These are phyloP conservation scores for Boechera stricta DNA, from an alignment of 345 rosid species.

Conservation along the genomic window DNA sequence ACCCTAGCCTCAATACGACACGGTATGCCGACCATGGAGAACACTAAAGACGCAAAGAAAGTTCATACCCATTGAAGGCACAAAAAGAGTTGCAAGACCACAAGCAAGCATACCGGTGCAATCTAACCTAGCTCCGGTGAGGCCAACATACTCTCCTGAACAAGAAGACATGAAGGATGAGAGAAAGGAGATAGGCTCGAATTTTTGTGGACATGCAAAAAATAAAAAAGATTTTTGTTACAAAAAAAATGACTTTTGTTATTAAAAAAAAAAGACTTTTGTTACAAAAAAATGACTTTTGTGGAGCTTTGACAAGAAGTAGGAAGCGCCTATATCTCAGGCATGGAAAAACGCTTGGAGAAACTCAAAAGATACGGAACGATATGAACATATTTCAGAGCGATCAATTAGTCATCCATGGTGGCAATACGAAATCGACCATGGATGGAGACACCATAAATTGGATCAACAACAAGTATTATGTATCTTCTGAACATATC, in stretches of 20 bases:
- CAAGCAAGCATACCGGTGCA: slow-evolving; percentile 86
- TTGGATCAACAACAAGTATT: too few species aligned
- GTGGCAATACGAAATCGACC: neutral
- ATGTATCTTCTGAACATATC: too few species aligned
- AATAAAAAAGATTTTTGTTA: too few species aligned
- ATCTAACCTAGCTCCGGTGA: slow-evolving; percentile 74
- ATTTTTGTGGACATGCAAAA: neutral
- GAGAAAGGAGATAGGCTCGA: neutral
- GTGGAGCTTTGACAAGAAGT: neutral
- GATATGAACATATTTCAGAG: neutral
- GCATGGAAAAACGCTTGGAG: neutral
- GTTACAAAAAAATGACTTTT: too few species aligned
- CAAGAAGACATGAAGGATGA: slow-evolving; percentile 6
- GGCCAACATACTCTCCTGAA: slow-evolving; percentile 81
- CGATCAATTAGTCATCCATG: too few species aligned
- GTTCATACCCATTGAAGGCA: slow-evolving; percentile 61
- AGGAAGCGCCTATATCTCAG: neutral
- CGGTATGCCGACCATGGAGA: neutral
- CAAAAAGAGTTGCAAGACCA: slow-evolving; percentile 91
- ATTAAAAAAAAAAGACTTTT: too few species aligned
- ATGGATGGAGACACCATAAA: neutral
- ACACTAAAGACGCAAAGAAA: neutral
- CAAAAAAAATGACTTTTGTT: too few species aligned
- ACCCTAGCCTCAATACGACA: neutral
- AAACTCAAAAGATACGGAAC: neutral